Evolutionary conservation across 2,329 filamentous ascomycete genomes (phyloP), one percentile per base, ranked within the genome.

Genomic region (Hansfordia pulvinata): DNA sequence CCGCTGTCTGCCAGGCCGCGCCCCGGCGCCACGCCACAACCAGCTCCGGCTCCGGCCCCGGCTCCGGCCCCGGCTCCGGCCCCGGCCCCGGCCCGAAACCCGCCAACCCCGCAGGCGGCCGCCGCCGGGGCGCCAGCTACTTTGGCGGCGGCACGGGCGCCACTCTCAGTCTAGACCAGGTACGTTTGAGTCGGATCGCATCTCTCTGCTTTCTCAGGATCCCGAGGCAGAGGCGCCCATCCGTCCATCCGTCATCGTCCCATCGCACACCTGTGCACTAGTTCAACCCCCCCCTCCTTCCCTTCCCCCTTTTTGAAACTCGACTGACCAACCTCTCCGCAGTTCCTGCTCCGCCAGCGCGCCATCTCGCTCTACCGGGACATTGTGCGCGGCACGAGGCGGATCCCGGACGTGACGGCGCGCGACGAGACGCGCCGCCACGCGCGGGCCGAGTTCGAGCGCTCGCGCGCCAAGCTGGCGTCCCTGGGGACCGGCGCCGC

Each of bases 371-470:
- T 77, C 23, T 77, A 75, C 47, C 60, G 72, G 19, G 56, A 52
- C 11, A 64, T 76, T 29, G 43, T 76, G 18, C 64, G 71, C 14
- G 61, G 62, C 32, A 69, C 64, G 3, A 50, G 51, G 18, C 52
- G 48, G 30, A 74, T 77, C 30, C 29, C 37, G 10, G 67, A 76
- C 39, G 42, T 53, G 6, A 47, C 39, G 3, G 67, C 66, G 5
- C 62, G 59, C 26, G 49, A 51, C n/a, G 72, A 76, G 43, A 70
- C 68, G 6, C 53, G 62, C 30, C 52, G 50, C 28, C 73, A 64
- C 46, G 71, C 62, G 19, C 60, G 69, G 12, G 60, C 64, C 31
- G 72, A 77, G 42, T 74, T 76, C 41, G 65, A 73, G 46, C 58
- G 69, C 30, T 64, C 73, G 38, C 60, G 61, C 14, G 36, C 50